Evolutionary conservation across 2,329 filamentous ascomycete species (phyloP).

Genomic region (Elsinoe australis): DNA sequence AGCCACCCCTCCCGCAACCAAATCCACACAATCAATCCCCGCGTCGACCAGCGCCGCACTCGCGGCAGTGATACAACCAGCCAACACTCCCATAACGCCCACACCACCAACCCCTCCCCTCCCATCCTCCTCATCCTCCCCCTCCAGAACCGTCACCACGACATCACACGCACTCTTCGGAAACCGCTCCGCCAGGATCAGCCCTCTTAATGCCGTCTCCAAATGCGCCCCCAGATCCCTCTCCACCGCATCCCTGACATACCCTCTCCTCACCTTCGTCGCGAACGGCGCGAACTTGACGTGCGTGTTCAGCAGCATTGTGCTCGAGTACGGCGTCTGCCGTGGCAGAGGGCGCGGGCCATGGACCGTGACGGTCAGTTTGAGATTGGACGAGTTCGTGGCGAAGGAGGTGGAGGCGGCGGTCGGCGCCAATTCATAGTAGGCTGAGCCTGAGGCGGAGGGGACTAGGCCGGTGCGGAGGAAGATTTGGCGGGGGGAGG

Average conservation of each 20-base stretch:
- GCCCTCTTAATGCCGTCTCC: constrained; percentile 80
- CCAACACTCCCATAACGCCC: constrained; percentile 85
- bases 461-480: constrained; percentile 92
- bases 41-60: constrained; percentile 90
- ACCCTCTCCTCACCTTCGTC: constrained; percentile 70
- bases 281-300: constrained; percentile 97
- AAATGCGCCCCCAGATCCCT: constrained; percentile 85
- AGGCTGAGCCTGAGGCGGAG: constrained; percentile 88
- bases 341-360: constrained; percentile 84
- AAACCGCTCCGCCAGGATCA: constrained; percentile 88
- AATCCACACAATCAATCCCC: constrained; percentile 89
- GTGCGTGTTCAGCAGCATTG: constrained; percentile 83
- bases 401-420: constrained; percentile 34
- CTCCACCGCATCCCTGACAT: constrained; percentile 77
- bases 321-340: constrained; percentile 84
- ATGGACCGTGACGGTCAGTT: constrained; percentile 88
- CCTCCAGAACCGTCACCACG: constrained; percentile 85
- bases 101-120: constrained; percentile 48
- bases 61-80: constrained; percentile 87
- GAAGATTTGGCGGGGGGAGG: constrained; percentile 76
- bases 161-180: constrained; percentile 98
- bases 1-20: constrained; percentile 81
- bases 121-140: constrained; percentile 64
- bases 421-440: constrained; percentile 56
- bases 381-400: constrained; percentile 59